A percentile compares a stretch with the other conserved stretches of the same genome.
phyloP scores from a whole-genome alignment of 2,329 filamentous ascomycete species.

The Pseudocercospora fuligena region DNA sequence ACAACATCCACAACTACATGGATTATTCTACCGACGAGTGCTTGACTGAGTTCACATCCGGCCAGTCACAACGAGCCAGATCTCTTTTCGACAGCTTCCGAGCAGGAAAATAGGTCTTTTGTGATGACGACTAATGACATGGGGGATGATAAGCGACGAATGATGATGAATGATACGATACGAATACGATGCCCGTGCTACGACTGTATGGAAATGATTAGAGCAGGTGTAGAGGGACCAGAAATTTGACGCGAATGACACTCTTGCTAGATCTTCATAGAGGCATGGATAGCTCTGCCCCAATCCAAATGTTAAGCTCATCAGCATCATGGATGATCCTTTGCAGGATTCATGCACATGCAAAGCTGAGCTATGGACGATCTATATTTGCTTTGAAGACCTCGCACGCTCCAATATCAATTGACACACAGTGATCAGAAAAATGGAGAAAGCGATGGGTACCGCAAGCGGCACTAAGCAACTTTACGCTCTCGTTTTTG shows the following conservation, averaged over 20 bases:
- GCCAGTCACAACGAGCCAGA: slow-evolving; percentile 21
- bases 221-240: too few species aligned
- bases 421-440: background rate
- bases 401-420: background rate
- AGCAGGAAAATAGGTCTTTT: slow-evolving; percentile 18
- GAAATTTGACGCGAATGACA: too few species aligned
- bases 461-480: too few species aligned
- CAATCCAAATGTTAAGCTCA: too few species aligned
- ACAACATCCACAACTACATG: slow-evolving; percentile 62
- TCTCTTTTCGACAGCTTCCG: slow-evolving; percentile 25
- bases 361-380: too few species aligned
- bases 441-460: too few species aligned
- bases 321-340: too few species aligned
- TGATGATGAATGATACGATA: background rate
- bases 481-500: slow-evolving; percentile 39
- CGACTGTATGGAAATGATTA: background rate
- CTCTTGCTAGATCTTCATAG: too few species aligned
- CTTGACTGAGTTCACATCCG: slow-evolving; percentile 24
- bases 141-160: background rate
- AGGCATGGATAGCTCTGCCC: too few species aligned
- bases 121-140: background rate
- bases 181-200: background rate
- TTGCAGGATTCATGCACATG: too few species aligned
- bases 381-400: too few species aligned
- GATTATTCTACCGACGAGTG: slow-evolving; percentile 37